Evolutionary conservation across 106 monocot genomes (phyloP).

Genomic region (Hemerocallis citrina): DNA sequence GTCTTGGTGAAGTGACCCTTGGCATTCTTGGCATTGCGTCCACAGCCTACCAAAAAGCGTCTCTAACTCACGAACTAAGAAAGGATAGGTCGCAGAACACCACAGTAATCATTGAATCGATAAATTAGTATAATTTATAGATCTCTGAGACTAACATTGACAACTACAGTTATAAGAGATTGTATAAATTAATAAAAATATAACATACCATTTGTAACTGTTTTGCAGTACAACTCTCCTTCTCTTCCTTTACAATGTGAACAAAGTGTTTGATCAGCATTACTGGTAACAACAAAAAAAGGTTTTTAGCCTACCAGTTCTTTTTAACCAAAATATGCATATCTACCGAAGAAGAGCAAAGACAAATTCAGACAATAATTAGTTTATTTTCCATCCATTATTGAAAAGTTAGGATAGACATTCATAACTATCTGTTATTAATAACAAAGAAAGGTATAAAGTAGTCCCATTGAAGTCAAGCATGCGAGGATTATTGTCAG

Average conservation of each 20-base stretch:
- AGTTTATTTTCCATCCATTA: too few relatives aligned
- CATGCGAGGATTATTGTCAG: neutral
- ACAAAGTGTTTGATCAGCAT: slow-evolving; percentile 73
- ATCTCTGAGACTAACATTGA: neutral
- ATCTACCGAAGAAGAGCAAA: too few relatives aligned
- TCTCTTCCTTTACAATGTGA: slow-evolving; percentile 96
- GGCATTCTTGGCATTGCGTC: slow-evolving; percentile 99
- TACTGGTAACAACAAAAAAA: slow-evolving; percentile 25
- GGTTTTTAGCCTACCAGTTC: neutral
- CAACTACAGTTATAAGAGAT: neutral
- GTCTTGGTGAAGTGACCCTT: slow-evolving; percentile 98
- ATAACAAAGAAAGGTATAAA: neutral
- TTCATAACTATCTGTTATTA: too few relatives aligned
- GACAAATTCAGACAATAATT: too few relatives aligned
- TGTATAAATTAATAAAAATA: neutral
- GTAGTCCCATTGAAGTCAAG: neutral
- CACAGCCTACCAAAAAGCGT: slow-evolving; percentile 86
- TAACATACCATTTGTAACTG: slow-evolving; percentile 84
- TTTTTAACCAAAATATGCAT: neutral
- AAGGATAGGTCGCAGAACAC: neutral
- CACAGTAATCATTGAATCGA: neutral
- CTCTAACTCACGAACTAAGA: slow-evolving; percentile 80
- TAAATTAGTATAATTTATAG: neutral
- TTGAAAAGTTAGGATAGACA: too few relatives aligned
- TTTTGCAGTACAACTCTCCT: slow-evolving; percentile 94